phyloP scores from a whole-genome alignment of 2,329 filamentous ascomycete species.

The Periconia sp. region DNA sequence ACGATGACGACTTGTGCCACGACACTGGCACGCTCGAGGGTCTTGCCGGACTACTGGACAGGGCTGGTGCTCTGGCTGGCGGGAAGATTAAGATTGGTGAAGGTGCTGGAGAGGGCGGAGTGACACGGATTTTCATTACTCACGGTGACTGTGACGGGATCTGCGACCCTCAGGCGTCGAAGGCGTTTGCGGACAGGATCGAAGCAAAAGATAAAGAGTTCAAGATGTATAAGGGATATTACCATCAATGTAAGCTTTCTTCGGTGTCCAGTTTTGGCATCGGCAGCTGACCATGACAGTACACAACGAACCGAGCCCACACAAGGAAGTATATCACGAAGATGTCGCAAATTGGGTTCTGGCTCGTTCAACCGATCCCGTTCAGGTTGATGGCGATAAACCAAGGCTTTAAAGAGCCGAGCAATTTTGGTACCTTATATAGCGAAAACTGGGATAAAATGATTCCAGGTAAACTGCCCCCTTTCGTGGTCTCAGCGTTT shows the following conservation, averaged over 20 bases:
- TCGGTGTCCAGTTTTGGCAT: background rate
- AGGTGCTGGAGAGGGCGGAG: constrained; percentile 55
- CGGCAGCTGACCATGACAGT: constrained; percentile 29
- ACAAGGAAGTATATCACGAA: constrained; percentile 41
- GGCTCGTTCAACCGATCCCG: constrained; percentile 37
- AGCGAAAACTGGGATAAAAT: too few relatives aligned
- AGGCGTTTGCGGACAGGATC: constrained; percentile 66
- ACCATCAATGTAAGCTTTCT: constrained; percentile 67
- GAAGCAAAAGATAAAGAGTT: constrained; percentile 71
- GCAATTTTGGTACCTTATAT: too few relatives aligned
- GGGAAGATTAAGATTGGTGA: constrained; percentile 58
- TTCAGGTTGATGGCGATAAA: constrained; percentile 35
- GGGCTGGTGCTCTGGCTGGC: constrained; percentile 65
- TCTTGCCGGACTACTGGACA: constrained; percentile 76
- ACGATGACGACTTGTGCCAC: constrained; percentile 75
- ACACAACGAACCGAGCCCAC: constrained; percentile 44
- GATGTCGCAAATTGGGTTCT: constrained; percentile 46
- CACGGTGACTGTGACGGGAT: constrained; percentile 79
- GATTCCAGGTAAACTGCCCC: too few relatives aligned
- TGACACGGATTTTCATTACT: constrained; percentile 71
- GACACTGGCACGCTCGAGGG: constrained; percentile 87
- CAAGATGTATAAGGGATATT: constrained; percentile 76
- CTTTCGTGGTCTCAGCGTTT: too few relatives aligned
- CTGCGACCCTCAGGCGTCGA: constrained; percentile 69
- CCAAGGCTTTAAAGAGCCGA: constrained; percentile 45